Conservation (phyloP, 2,329 filamentous ascomycete species). For the Verticillium albo-atrum region DNA sequence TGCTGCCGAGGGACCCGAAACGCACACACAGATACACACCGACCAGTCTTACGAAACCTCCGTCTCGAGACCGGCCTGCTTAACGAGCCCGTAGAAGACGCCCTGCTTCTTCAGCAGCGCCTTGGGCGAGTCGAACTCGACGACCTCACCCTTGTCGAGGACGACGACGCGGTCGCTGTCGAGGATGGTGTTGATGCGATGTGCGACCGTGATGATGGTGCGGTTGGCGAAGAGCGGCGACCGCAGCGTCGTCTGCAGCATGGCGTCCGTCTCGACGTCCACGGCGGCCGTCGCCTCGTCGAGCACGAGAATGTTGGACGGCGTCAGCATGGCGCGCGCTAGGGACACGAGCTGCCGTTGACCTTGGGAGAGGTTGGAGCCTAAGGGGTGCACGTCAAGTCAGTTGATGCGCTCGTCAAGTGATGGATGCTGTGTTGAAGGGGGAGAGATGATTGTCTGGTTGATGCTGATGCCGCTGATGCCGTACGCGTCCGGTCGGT, state of each 20-base stretch:
- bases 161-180: slow-evolving; percentile 87
- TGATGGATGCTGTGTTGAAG: neutral
- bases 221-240: slow-evolving; percentile 74
- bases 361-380: slow-evolving; percentile 91
- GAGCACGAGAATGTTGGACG: slow-evolving; percentile 93
- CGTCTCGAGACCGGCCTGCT: slow-evolving; percentile 73
- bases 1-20: no score
- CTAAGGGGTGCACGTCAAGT: slow-evolving; percentile 35
- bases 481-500: neutral
- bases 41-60: slow-evolving; percentile 27
- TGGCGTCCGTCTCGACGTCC: slow-evolving; percentile 63
- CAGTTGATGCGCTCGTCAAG: slow-evolving; percentile 11
- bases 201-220: slow-evolving; percentile 97
- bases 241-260: slow-evolving; percentile 60
- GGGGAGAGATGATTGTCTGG: neutral
- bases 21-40: no score
- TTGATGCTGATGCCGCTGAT: neutral
- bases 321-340: slow-evolving; percentile 87
- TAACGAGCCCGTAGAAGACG: slow-evolving; percentile 84
- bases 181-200: slow-evolving; percentile 96
- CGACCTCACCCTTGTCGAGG: slow-evolving; percentile 82
- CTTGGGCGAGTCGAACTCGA: slow-evolving; percentile 85
- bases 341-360: slow-evolving; percentile 93
- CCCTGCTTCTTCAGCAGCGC: slow-evolving; percentile 72
- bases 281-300: slow-evolving; percentile 89